Conservation (phyloP, 176 grass and related monocot species). For the Zea luxurians region DNA sequence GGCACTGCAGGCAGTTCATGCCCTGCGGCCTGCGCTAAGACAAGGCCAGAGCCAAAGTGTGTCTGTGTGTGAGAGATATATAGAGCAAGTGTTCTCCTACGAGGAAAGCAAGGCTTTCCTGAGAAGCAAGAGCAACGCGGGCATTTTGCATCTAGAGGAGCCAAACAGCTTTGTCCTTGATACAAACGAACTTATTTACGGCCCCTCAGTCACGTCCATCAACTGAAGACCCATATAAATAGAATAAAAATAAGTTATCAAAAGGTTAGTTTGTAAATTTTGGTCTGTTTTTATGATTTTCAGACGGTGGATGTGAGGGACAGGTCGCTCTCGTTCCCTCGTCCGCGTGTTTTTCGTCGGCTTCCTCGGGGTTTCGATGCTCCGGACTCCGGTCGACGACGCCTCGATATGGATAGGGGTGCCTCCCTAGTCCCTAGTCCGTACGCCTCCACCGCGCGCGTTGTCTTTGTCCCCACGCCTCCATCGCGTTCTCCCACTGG, state of each 20-base stretch:
- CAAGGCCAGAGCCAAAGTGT: background rate
- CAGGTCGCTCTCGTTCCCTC: no score
- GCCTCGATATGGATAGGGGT: no score
- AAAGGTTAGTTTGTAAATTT: no score
- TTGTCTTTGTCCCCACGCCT: slow-evolving; percentile 25
- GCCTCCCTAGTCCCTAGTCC: no score
- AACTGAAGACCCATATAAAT: no score
- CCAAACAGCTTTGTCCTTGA: background rate
- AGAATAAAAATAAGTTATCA: no score
- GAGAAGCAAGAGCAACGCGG: slow-evolving; percentile 6
- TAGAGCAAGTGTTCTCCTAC: background rate
- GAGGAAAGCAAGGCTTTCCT: slow-evolving; percentile 33
- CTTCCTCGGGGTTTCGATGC: background rate
- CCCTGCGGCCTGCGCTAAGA: background rate
- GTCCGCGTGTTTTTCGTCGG: background rate
- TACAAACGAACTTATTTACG: no score
- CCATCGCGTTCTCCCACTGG: background rate
- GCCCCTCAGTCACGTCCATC: no score
- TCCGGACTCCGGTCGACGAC: background rate
- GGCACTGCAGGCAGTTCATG: background rate
- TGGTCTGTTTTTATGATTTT: no score
- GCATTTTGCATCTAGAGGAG: background rate
- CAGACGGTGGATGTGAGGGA: no score
- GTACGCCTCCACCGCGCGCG: background rate
- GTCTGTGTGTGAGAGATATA: no score